Base-by-base conservation (phyloP, 768 basidiomycete genomes). In the Neoboletus magnificus region DNA sequence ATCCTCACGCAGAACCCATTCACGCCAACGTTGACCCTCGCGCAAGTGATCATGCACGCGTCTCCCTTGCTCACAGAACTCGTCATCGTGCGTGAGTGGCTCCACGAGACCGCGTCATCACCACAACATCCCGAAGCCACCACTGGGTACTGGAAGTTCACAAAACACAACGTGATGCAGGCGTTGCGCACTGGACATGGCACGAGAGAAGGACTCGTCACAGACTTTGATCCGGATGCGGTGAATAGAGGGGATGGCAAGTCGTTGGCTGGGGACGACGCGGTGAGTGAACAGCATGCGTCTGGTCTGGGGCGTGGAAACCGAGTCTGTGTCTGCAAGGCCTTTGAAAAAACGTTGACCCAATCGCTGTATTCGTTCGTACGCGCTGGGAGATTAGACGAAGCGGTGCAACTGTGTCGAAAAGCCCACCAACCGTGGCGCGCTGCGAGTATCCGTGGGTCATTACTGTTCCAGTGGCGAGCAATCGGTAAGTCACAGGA, bases 351-450 rank as follows among this genome's bases (percentile, higher is more conserved):
- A 61, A 81, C 83, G 29, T 71, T 97, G 23, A 74, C 84, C 0
- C 86, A 92, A 60, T 83, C 88, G 0, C 67, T 98, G 22, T 96
- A 90, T 71, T 82, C 85, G 25, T 87, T 87, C 58, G 78, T 98
- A 3, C 84, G 95, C 39, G 86, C 89, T 6, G 95, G 95, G n/a
- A 76, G 86, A 55, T 70, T 96, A 29, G 90, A 90, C 12, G 87
- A 91, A 12, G 96, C 94, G 0, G 76, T 94, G 5, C 87, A 91
- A 33, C 72, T 93, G 18, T 94, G 92, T 66, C 76, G 86, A 60
- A 84, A 83, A 62, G 87, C 89, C 0, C 86, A 93, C 58, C 91
- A 95, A 60, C 89, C 92, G 0, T 98, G 95, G 96, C 80, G 93
- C 23, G 92, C 93, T 3, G 93, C 94, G 2, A 89, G 86, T 52